Conservation (phyloP, 2,329 filamentous ascomycete species). For the Pseudogymnoascus sp. region DNA sequence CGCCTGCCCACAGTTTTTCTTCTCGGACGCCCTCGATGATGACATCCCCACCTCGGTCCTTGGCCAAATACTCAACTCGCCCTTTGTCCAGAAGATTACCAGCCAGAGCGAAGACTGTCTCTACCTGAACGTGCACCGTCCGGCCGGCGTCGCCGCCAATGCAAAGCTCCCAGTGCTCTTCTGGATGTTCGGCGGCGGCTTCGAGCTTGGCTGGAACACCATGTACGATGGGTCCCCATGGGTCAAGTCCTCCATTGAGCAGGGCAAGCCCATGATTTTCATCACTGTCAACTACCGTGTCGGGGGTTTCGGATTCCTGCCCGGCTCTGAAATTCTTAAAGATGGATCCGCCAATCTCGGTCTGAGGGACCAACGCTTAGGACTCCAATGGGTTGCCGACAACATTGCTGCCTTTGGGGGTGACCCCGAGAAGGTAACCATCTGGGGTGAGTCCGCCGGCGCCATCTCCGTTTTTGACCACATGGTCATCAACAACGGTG, state of each 20-base stretch:
- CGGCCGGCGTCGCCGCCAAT: conserved; percentile 44
- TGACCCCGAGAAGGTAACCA: conserved; percentile 69
- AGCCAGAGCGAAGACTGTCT: conserved; percentile 58
- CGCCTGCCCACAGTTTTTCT: conserved; percentile 66
- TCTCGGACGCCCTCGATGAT: conserved; percentile 41
- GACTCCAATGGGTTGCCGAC: conserved; percentile 68
- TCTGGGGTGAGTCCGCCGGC: conserved; percentile 66
- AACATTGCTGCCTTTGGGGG: conserved; percentile 74
- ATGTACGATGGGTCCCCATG: conserved; percentile 48
- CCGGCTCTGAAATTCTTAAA: conserved; percentile 58
- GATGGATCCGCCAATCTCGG: conserved; percentile 66
- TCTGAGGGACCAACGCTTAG: conserved; percentile 64
- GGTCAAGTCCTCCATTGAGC: conserved; percentile 37
- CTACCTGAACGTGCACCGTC: conserved; percentile 51
- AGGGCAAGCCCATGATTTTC: conserved; percentile 60
- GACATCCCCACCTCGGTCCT: conserved; percentile 33
- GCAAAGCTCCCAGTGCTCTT: conserved; percentile 60
- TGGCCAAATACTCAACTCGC: conserved; percentile 45
- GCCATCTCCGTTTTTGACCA: conserved; percentile 70
- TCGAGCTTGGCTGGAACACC: conserved; percentile 45
- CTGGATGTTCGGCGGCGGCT: conserved; percentile 66
- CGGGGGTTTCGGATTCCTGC: conserved; percentile 67
- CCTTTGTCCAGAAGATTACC: conserved; percentile 48
- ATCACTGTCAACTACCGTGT: conserved; percentile 74
- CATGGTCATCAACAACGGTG: conserved; percentile 65